These are phyloP conservation scores for Henckelia pumila DNA, from an alignment of 257 asterid species.

Conservation along the genomic window DNA sequence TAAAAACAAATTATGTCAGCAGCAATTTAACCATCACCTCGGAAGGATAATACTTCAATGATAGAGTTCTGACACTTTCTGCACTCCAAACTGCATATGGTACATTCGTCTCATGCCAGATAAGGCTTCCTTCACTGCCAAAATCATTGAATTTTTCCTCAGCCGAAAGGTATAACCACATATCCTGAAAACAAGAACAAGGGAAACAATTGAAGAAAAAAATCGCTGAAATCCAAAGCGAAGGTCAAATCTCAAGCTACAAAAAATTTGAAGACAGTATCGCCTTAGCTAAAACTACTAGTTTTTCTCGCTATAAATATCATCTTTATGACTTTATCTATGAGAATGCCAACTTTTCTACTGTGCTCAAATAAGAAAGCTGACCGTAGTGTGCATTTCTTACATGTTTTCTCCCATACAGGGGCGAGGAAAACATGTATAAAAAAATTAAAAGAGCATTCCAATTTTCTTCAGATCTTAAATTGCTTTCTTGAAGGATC, in stretches of 20 bases:
- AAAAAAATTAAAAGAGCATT: not conserved
- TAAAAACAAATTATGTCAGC: conserved; percentile 9
- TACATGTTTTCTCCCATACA: not conserved
- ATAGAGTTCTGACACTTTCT: conserved; percentile 68
- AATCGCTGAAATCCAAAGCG: not conserved
- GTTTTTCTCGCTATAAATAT: not conserved
- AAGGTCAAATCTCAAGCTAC: not conserved
- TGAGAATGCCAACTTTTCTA: not conserved
- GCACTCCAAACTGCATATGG: conserved; percentile 95
- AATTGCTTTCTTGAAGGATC: not conserved
- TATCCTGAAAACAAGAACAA: conserved; percentile 54
- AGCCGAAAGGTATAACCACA: conserved; percentile 91
- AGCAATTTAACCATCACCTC: conserved; percentile 51
- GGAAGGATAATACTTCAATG: conserved; percentile 72
- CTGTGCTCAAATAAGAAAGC: not conserved
- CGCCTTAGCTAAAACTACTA: too few relatives aligned
- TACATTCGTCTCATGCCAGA: conserved; percentile 92
- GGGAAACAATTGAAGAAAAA: not conserved
- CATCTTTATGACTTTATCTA: too few relatives aligned
- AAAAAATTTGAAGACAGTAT: not conserved
- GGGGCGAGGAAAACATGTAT: not conserved
- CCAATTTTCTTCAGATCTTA: not conserved
- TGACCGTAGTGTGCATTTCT: too few relatives aligned
- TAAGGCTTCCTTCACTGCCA: conserved; percentile 71
- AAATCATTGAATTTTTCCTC: conserved; percentile 72